phyloP scores from a whole-genome alignment of 2,329 filamentous ascomycete genomes.

The Exophiala sp. region DNA sequence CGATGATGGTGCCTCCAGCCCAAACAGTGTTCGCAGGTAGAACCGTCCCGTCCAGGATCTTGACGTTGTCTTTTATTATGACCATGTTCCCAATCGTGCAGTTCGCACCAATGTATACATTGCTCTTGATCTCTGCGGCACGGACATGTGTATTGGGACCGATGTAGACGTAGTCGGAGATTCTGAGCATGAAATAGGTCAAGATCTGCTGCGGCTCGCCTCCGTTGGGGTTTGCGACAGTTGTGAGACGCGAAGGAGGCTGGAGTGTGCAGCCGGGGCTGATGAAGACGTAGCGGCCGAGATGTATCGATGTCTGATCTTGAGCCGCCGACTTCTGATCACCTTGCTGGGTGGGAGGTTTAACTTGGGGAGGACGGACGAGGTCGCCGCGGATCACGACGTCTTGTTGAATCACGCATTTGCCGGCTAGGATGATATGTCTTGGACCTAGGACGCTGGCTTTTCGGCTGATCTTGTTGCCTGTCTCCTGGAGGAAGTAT shows the following conservation, averaged over 20 bases:
- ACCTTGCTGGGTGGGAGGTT: slow-evolving; percentile 28
- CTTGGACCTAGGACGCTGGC: slow-evolving; percentile 90
- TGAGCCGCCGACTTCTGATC: slow-evolving; percentile 33
- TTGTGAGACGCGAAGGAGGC: slow-evolving; percentile 77
- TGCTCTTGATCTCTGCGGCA: slow-evolving; percentile 75
- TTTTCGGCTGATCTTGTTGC: slow-evolving; percentile 95
- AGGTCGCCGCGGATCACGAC: slow-evolving; percentile 93
- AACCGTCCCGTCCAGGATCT: slow-evolving; percentile 78
- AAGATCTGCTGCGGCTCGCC: slow-evolving; percentile 42
- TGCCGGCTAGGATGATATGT: slow-evolving; percentile 95
- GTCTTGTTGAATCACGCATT: slow-evolving; percentile 92
- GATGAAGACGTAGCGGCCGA: slow-evolving; percentile 89
- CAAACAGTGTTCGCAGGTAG: slow-evolving; percentile 87
- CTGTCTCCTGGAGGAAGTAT: slow-evolving; percentile 63
- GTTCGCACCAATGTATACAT: slow-evolving; percentile 78
- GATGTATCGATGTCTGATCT: slow-evolving; percentile 61
- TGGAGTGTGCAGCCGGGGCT: slow-evolving; percentile 73
- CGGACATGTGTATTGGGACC: slow-evolving; percentile 73
- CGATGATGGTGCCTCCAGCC: slow-evolving; percentile 89
- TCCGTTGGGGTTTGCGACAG: slow-evolving; percentile 52
- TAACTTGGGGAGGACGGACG: slow-evolving; percentile 55
- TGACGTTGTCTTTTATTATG: slow-evolving; percentile 90
- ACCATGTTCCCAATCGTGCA: slow-evolving; percentile 80
- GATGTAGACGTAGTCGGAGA: slow-evolving; percentile 92
- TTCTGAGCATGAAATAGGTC: slow-evolving; percentile 82